A percentile compares a stretch with the other conserved stretches of the same genome.
phyloP scores from a whole-genome alignment of 768 basidiomycete species.

The Russula vinacea region DNA sequence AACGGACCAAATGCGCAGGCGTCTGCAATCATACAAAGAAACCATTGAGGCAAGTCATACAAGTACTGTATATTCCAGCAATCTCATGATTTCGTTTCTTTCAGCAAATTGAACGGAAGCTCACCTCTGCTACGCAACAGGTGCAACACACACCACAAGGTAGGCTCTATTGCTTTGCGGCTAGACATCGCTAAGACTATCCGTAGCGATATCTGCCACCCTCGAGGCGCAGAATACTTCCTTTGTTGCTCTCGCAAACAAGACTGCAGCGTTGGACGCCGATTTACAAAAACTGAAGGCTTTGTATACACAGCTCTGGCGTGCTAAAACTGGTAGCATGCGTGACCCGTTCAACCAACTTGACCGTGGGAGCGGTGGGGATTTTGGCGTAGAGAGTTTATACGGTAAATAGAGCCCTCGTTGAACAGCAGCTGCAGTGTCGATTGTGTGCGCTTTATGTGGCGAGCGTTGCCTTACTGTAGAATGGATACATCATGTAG shows the following conservation, averaged over 20 bases:
- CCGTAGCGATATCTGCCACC: slow-evolving; percentile 64
- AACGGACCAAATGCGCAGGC: slow-evolving; percentile 66
- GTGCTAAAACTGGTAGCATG: slow-evolving; percentile 74
- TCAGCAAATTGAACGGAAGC: slow-evolving; percentile 81
- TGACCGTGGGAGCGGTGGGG: slow-evolving; percentile 40
- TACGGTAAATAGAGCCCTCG: slow-evolving; percentile 37
- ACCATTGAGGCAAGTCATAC: slow-evolving; percentile 58
- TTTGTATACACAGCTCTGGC: slow-evolving; percentile 75
- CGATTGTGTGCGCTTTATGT: not conserved
- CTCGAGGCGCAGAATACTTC: slow-evolving; percentile 77
- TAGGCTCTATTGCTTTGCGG: slow-evolving; percentile 34
- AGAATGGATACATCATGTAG: too few relatives aligned
- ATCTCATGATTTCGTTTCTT: slow-evolving; percentile 4
- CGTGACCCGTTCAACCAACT: slow-evolving; percentile 73
- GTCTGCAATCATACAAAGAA: slow-evolving; percentile 72
- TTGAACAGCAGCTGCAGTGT: not conserved
- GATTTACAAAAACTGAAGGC: slow-evolving; percentile 75
- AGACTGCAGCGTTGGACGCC: slow-evolving; percentile 67
- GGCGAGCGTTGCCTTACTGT: too few relatives aligned
- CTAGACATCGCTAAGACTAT: slow-evolving; percentile 5
- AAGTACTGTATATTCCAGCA: not conserved
- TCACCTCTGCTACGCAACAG: slow-evolving; percentile 62
- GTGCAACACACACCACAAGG: slow-evolving; percentile 73
- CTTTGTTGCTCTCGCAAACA: slow-evolving; percentile 73
- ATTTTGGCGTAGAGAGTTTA: slow-evolving; percentile 52